Base-by-base conservation (phyloP, 2,329 filamentous ascomycete species). In the Beauveria sp. region DNA sequence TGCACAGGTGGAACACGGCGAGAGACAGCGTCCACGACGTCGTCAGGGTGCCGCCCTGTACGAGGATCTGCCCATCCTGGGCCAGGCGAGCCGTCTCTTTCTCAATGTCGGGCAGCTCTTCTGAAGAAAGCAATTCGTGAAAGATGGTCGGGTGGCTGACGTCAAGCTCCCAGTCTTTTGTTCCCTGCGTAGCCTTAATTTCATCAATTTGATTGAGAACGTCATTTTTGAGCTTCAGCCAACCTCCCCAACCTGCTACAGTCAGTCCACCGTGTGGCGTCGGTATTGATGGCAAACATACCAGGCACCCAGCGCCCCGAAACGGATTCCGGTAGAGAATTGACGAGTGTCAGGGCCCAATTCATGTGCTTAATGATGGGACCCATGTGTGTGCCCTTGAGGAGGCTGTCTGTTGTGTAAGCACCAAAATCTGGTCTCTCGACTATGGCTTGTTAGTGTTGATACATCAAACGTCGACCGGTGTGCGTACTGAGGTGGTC, bases 11-110 rank as follows among this genome's bases (percentile, higher is more conserved):
- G 63, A 74, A 76, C 7, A 70, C 70, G 18, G 73, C 69, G 26
- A 74, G 60, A 3, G 72, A 68, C n/a, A 75, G 68, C 5, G 71
- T 69, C 69, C 72, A 73, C 1, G 72, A 73, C 26, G 76, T 77
- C 5, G 76, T 79, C 62, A 78, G 69, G 3, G 75, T 76, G 8
- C 75, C 76, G 2, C 74, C 75, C 57, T 73, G 68, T 4, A 75
- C 68, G n/a, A 76, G 66, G 9, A 71, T 70, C 55, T 76, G 73
- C 4, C 73, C 75, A 51, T 78, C 76, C 10, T 76, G 74, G 8
- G 71, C 71, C 10, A 77, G 70, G 3, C 72, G 69, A 18, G 66
- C 64, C 5, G 71, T 66, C 8, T 66, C 67, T 66, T 76, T 77
- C 64, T 77, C 74, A 5, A 65, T 61, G 8, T 67, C 62, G 1